phyloP scores from a whole-genome alignment of 2,329 filamentous ascomycete genomes.

The Beauveria sp. region DNA sequence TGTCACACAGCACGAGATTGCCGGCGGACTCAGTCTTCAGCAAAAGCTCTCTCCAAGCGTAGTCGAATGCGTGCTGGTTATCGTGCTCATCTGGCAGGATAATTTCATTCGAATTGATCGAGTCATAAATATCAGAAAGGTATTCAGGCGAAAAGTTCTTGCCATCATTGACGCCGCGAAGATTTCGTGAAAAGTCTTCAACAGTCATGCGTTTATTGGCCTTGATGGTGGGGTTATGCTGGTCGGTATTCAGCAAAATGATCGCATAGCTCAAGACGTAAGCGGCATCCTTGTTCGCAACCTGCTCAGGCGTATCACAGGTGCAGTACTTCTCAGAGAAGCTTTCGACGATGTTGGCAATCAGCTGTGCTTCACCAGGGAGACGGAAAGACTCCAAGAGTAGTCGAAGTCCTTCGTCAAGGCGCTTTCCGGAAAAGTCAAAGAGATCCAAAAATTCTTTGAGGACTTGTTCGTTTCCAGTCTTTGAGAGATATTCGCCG shows the following conservation, averaged over 20 bases:
- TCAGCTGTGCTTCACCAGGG: conserved; percentile 85
- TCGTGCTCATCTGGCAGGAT: conserved; percentile 96
- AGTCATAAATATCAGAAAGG: conserved; percentile 78
- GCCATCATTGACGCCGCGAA: conserved; percentile 82
- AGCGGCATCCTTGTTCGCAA: conserved; percentile 79
- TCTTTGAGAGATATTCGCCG: conserved; percentile 90
- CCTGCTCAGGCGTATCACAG: conserved; percentile 60
- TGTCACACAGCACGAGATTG: conserved; percentile 70
- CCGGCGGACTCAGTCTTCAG: conserved; percentile 73
- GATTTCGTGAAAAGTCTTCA: conserved; percentile 75
- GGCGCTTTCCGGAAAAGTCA: conserved; percentile 76
- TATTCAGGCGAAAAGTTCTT: conserved; percentile 80
- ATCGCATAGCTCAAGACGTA: conserved; percentile 92
- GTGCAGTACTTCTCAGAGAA: conserved; percentile 82
- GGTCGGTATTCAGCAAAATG: conserved; percentile 95
- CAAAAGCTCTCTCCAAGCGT: conserved; percentile 92
- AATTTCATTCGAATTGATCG: conserved; percentile 88
- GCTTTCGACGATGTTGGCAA: conserved; percentile 81
- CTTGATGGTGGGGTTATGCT: conserved; percentile 88
- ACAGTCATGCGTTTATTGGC: conserved; percentile 73
- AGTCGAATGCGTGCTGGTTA: conserved; percentile 92
- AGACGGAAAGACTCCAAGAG: conserved; percentile 89
- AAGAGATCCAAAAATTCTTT: conserved; percentile 80
- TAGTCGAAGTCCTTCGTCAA: conserved; percentile 81
- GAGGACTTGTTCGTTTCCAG: conserved; percentile 75